Conservation (phyloP, 1,284 basidiomycete genomes). For the Ustilago crameri region DNA sequence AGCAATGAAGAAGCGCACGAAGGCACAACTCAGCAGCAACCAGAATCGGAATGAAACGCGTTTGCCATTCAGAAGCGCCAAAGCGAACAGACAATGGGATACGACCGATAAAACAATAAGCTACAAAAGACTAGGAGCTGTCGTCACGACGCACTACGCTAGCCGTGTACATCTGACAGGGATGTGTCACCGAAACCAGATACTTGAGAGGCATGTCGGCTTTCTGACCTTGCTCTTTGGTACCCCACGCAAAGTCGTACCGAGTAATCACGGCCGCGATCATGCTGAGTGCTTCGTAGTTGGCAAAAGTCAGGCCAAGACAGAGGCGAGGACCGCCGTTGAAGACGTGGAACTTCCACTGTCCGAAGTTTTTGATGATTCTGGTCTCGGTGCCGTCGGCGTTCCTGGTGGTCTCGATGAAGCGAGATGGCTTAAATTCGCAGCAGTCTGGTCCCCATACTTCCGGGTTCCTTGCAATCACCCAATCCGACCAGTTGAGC, state of each 20-base stretch:
- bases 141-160: conserved; percentile 37
- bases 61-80: neutral
- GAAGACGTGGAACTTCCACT: conserved; percentile 61
- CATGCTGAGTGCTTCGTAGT: conserved; percentile 51
- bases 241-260: conserved; percentile 54
- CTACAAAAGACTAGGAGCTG: neutral
- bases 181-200: conserved; percentile 52
- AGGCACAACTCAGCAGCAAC: no score
- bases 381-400: conserved; percentile 30
- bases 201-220: conserved; percentile 53
- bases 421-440: conserved; percentile 55
- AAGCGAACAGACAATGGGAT: no score
- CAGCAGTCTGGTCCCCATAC: conserved; percentile 57
- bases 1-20: no score
- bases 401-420: conserved; percentile 35
- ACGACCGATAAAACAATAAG: no score
- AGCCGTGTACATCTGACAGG: conserved; percentile 47
- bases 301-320: conserved; percentile 58
- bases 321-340: conserved; percentile 61
- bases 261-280: conserved; percentile 31
- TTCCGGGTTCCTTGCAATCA: conserved; percentile 53
- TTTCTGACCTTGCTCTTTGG: conserved; percentile 50
- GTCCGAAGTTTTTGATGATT: conserved; percentile 39
- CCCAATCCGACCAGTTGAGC: conserved; percentile 61
- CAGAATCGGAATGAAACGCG: no score